Evolutionary conservation across 2,329 filamentous ascomycete genomes (phyloP).

Genomic region (Trichophyton rubrum): DNA sequence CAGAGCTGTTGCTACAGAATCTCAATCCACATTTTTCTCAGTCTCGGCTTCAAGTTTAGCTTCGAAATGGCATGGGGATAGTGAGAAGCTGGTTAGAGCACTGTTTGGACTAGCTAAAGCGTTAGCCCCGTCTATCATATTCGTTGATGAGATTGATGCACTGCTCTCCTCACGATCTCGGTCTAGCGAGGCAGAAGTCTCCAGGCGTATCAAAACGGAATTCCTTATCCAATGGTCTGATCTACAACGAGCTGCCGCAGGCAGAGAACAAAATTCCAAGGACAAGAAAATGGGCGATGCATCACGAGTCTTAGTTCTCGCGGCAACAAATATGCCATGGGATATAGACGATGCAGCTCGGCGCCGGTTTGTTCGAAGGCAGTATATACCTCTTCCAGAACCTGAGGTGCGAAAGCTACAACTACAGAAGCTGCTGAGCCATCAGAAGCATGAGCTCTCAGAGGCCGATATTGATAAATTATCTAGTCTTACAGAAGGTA

Average conservation of each 20-base stretch:
- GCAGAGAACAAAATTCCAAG: slow-evolving; percentile 52
- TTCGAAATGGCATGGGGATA: slow-evolving; percentile 91
- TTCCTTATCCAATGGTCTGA: slow-evolving; percentile 98
- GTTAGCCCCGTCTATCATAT: slow-evolving; percentile 89
- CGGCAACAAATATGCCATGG: slow-evolving; percentile 93
- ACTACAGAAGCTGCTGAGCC: slow-evolving; percentile 62
- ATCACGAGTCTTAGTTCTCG: slow-evolving; percentile 79
- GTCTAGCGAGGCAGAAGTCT: slow-evolving; percentile 76
- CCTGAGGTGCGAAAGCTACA: slow-evolving; percentile 67
- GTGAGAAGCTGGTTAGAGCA: slow-evolving; percentile 87
- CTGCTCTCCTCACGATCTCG: slow-evolving; percentile 72
- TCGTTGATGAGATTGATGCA: slow-evolving; percentile 96
- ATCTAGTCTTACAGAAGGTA: slow-evolving; percentile 75
- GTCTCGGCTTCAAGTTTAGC: slow-evolving; percentile 91
- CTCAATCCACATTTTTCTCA: slow-evolving; percentile 88
- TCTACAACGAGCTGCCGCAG: slow-evolving; percentile 79
- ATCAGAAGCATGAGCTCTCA: slow-evolving; percentile 72
- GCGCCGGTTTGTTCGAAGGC: slow-evolving; percentile 76
- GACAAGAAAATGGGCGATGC: slow-evolving; percentile 66
- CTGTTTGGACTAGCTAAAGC: slow-evolving; percentile 81
- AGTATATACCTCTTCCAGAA: slow-evolving; percentile 93
- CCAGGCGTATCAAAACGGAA: slow-evolving; percentile 88
- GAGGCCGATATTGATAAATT: slow-evolving; percentile 60
- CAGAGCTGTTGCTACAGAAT: slow-evolving; percentile 86
- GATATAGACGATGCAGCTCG: slow-evolving; percentile 93